Percentiles rank a stretch among this genome's conserved stretches.
These are phyloP conservation scores for Malbranchea cinnamomea DNA, from an alignment of 2,329 filamentous ascomycete species.

Conservation along the genomic window DNA sequence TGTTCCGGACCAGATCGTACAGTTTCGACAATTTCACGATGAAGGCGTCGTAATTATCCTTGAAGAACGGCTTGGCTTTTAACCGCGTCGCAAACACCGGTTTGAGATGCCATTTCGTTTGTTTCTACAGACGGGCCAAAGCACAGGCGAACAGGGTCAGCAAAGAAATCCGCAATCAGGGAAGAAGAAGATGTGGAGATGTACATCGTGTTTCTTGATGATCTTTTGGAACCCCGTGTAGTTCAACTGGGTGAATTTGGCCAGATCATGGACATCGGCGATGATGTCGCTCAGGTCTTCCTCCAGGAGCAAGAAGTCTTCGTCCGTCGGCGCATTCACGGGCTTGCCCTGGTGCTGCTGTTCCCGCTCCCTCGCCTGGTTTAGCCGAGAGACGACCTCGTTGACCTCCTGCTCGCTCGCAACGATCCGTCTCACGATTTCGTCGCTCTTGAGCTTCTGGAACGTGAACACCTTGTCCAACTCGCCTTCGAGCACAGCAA, in stretches of 20 bases:
- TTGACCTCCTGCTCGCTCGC: slow-evolving; percentile 78
- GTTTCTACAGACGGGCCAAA: slow-evolving; percentile 47
- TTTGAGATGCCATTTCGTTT: slow-evolving; percentile 81
- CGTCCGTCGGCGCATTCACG: slow-evolving; percentile 54
- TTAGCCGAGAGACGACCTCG: slow-evolving; percentile 63
- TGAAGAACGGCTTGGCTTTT: slow-evolving; percentile 95
- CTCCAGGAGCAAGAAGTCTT: slow-evolving; percentile 87
- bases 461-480: slow-evolving; percentile 97
- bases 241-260: slow-evolving; percentile 96
- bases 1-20: slow-evolving; percentile 85
- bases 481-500: slow-evolving; percentile 73
- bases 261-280: slow-evolving; percentile 91
- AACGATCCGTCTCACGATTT: slow-evolving; percentile 82
- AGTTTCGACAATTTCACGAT: slow-evolving; percentile 89
- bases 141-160: slow-evolving; percentile 2
- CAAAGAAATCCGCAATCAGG: background rate
- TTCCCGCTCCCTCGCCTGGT: slow-evolving; percentile 29
- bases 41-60: slow-evolving; percentile 94
- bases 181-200: slow-evolving; percentile 18
- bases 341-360: slow-evolving; percentile 16
- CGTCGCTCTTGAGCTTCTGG: slow-evolving; percentile 91
- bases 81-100: slow-evolving; percentile 92
- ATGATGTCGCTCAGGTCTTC: slow-evolving; percentile 96
- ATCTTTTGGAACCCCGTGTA: slow-evolving; percentile 99
- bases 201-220: slow-evolving; percentile 96